Evolutionary conservation across 345 rosid species (phyloP).

Genomic region (Salix suchowensis): DNA sequence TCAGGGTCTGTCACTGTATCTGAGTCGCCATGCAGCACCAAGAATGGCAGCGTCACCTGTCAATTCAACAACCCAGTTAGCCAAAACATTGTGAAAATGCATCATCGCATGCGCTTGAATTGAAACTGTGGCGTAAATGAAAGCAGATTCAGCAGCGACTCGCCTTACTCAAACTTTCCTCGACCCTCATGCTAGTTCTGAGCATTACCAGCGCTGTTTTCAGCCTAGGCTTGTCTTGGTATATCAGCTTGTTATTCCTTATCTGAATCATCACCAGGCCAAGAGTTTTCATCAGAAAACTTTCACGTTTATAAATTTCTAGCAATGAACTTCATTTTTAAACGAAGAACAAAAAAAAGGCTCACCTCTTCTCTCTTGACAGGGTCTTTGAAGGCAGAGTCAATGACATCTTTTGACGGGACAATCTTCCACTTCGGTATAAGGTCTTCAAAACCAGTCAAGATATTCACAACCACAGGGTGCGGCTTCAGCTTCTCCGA

Average conservation of each 20-base stretch:
- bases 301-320: neutral
- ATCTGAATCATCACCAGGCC: conserved; percentile 30
- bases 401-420: conserved; percentile 82
- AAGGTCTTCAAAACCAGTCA: conserved; percentile 74
- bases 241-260: conserved; percentile 83
- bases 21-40: conserved; percentile 89
- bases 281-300: neutral
- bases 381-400: conserved; percentile 77
- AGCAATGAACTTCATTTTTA: neutral
- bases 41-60: conserved; percentile 76
- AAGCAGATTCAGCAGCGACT: neutral
- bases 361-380: conserved; percentile 69
- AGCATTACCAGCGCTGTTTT: conserved; percentile 96
- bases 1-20: conserved; percentile 94
- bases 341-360: neutral
- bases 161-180: conserved; percentile 64
- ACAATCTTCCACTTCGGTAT: conserved; percentile 98
- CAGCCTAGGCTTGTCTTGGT: conserved; percentile 92
- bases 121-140: neutral
- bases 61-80: neutral
- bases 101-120: neutral
- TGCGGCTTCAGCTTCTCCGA: conserved; percentile 96
- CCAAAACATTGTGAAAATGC: neutral
- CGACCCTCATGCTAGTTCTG: conserved; percentile 79
- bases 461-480: conserved; percentile 65